Evolutionary conservation across 495 filamentous ascomycete genomes (phyloP), one percentile per base, ranked within the genome.

Genomic region (Aspergillus bertholletiae): DNA sequence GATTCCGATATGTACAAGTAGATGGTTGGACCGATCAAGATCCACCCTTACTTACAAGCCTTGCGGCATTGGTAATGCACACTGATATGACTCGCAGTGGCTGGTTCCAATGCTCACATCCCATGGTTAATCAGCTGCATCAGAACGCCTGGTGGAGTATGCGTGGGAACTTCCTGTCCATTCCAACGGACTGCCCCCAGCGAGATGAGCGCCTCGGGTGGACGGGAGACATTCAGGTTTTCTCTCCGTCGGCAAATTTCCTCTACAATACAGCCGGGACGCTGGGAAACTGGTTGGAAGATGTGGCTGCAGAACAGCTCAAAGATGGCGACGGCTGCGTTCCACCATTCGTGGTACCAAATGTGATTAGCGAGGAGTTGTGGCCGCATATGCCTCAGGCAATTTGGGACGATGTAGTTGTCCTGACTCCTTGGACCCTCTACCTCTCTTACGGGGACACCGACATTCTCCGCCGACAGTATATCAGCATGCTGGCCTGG

Each of bases 181-280:
- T 83, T 0, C 80, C 81, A 5, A 83, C 77, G 0, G 80, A 83
- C 53, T 83, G 80, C 53, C 79, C 80, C 0, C 78, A 81, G 55
- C 70, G 81, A 24, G 81, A 84, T 47, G 81, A 84, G 62, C 72
- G 81, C 2, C 58, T 84, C 3, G 80, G 81, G 1, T 83, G 81
- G 81, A 82, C 80, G 0, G 81, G 81, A 5, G 80, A 84, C 55
- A 71, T 75, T 8, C 75, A 80, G 50, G 69, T 79, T 9, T 84
- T 84, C 56, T 64, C 68, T 0, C 77, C 78, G 0, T 76, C 78
- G 0, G 77, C 79, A 3, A 75, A 70, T 51, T 82, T 75, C 51
- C 63, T 84, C 2, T 82, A 79, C 55, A 70, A 81, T 53, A 72
- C 75, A 0, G 55, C 67, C 0, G 78, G 76, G 4, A 76, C 83